Conservation (phyloP, 805 yeast species). For the Saitoella complicata region DNA sequence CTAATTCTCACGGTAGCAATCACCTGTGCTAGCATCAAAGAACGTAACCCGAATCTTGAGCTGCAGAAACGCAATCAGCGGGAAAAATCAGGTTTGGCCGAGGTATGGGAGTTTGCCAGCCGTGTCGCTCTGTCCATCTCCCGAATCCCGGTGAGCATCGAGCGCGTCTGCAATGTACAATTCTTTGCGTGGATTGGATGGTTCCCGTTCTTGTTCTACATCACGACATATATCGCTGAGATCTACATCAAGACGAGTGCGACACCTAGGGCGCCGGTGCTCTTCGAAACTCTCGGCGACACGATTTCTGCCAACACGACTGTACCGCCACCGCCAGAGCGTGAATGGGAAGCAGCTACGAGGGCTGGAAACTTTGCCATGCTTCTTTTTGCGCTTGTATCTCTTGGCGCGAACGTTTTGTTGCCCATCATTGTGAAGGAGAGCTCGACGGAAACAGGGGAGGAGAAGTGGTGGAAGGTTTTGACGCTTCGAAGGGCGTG, state of each 20-base stretch:
- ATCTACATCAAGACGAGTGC: conserved; percentile 22
- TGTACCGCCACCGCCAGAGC: conserved; percentile 26
- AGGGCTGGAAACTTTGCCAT: conserved; percentile 38
- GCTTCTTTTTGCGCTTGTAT: conserved; percentile 32
- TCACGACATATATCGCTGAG: conserved; percentile 50
- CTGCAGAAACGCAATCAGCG: conserved; percentile 19
- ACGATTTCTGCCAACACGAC: conserved; percentile 21
- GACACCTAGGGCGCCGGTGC: neutral
- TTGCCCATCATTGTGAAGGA: conserved; percentile 30
- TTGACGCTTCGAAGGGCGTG: conserved; percentile 22
- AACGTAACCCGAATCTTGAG: conserved; percentile 33
- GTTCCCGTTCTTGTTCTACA: conserved; percentile 48
- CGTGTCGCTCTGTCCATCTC: conserved; percentile 8
- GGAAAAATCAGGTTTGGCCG: conserved; percentile 10
- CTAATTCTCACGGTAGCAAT: conserved; percentile 27
- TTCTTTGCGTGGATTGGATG: conserved; percentile 56
- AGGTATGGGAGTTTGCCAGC: conserved; percentile 6
- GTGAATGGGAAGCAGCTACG: conserved; percentile 31
- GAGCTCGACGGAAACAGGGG: conserved; percentile 12
- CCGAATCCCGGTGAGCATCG: conserved; percentile 34
- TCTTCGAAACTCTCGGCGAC: conserved; percentile 18
- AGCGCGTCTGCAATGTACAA: conserved; percentile 37
- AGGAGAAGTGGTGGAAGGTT: conserved; percentile 1
- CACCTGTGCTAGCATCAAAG: conserved; percentile 29
- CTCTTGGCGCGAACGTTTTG: conserved; percentile 29